These are phyloP conservation scores for Colletotrichum sp. DNA, from an alignment of 2,329 filamentous ascomycete genomes.

Conservation along the genomic window DNA sequence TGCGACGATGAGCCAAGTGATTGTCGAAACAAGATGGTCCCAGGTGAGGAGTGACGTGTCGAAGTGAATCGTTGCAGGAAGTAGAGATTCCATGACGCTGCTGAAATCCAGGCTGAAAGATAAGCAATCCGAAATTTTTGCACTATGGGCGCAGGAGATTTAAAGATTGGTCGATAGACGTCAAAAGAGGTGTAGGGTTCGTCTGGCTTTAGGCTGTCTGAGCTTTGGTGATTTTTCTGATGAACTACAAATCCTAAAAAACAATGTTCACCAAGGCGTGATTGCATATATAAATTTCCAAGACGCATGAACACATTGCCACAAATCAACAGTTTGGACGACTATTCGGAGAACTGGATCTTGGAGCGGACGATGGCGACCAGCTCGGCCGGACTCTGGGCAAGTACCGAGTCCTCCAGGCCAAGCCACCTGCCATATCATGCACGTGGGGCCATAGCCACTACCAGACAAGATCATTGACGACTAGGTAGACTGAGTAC, in stretches of 20 bases:
- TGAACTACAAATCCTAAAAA: not conserved
- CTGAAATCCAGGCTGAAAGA: not conserved
- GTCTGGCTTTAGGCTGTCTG: not conserved
- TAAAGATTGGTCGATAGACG: not conserved
- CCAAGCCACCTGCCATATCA: not conserved
- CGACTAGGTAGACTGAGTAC: not conserved
- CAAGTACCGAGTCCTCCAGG: not conserved
- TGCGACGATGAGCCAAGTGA: not conserved
- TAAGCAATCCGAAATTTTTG: not conserved
- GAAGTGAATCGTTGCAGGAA: not conserved
- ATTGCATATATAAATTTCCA: not conserved
- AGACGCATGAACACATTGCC: not conserved
- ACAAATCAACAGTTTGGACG: not conserved
- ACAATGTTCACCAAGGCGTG: not conserved
- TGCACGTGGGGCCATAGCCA: not conserved
- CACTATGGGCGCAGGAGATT: not conserved
- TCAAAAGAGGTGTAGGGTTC: not conserved
- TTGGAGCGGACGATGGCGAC: not conserved
- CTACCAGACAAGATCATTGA: not conserved
- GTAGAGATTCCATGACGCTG: not conserved
- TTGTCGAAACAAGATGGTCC: not conserved
- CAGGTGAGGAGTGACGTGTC: not conserved
- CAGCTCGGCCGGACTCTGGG: not conserved
- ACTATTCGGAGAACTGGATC: not conserved
- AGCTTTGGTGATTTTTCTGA: not conserved